Percentiles rank a stretch among this genome's conserved stretches.
These are phyloP conservation scores for Kodamaea laetipori DNA, from an alignment of 805 yeast genomes.

Conservation along the genomic window DNA sequence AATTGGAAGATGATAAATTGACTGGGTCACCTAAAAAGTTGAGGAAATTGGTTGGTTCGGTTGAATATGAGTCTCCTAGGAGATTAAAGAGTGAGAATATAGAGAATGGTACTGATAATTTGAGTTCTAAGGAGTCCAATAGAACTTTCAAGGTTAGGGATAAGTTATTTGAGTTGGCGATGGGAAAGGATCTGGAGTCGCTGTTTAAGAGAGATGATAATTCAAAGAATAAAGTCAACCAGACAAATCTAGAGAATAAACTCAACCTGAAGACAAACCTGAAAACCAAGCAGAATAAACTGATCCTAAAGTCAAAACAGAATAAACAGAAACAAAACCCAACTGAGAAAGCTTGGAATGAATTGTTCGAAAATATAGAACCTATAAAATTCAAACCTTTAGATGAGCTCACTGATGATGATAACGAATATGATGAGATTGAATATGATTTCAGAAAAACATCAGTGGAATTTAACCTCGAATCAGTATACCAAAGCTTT, in stretches of 20 bases:
- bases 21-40: slow-evolving; percentile 21
- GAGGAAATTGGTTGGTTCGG: slow-evolving; percentile 4
- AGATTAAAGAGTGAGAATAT: neutral
- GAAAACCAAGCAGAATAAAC: too few relatives aligned
- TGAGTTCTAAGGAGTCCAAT: too few relatives aligned
- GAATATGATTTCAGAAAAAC: neutral
- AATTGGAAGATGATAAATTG: neutral
- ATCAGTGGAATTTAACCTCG: neutral
- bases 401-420: neutral
- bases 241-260: neutral
- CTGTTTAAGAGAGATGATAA: too few relatives aligned
- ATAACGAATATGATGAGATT: slow-evolving; percentile 2
- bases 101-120: neutral
- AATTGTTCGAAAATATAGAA: slow-evolving; percentile 20
- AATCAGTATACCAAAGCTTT: slow-evolving; percentile 3
- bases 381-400: neutral
- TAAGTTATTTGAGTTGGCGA: too few relatives aligned
- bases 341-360: slow-evolving; percentile 16
- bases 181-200: too few relatives aligned
- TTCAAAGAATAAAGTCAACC: neutral
- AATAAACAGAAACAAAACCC: neutral
- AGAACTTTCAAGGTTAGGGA: too few relatives aligned
- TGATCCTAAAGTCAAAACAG: neutral
- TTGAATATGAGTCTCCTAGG: slow-evolving; percentile 2
- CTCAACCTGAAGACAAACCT: too few relatives aligned